These are phyloP conservation scores for Pelargonium citronellum DNA, from an alignment of 441 rosid species.

Conservation along the genomic window DNA sequence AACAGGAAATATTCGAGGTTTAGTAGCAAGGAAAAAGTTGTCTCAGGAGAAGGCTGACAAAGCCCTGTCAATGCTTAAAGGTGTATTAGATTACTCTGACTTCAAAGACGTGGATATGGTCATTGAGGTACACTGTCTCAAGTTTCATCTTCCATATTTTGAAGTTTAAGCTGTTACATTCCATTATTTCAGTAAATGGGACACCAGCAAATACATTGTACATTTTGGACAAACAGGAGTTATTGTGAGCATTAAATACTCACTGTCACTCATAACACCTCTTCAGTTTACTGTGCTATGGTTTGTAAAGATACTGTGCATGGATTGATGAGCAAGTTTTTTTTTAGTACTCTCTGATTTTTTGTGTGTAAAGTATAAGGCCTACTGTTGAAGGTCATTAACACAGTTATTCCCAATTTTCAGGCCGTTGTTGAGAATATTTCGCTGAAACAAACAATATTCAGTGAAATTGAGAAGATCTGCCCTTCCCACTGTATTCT, in stretches of 20 bases:
- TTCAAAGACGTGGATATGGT: constrained; percentile 91
- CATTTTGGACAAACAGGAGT: neutral
- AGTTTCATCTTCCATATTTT: constrained; percentile 4
- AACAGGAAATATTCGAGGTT: constrained; percentile 67
- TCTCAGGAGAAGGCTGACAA: constrained; percentile 62
- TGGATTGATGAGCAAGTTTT: neutral
- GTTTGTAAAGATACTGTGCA: neutral
- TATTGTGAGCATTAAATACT: neutral
- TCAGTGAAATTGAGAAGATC: constrained; percentile 65
- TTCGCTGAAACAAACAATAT: constrained; percentile 78
- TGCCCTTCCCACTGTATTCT: constrained; percentile 84
- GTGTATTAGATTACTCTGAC: constrained; percentile 72
- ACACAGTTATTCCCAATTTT: constrained; percentile 23
- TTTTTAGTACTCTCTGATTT: too few relatives aligned
- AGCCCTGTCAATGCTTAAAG: constrained; percentile 71
- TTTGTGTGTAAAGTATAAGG: neutral
- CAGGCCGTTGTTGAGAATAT: constrained; percentile 90
- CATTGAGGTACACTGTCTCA: constrained; percentile 58
- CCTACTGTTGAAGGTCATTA: constrained; percentile 13
- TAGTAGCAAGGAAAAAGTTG: constrained; percentile 67
- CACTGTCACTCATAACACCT: neutral
- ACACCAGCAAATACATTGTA: neutral
- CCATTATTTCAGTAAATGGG: neutral
- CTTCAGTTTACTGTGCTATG: neutral
- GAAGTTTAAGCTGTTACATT: neutral